Base-by-base conservation (phyloP, 176 grass and related monocot genomes). In the Themeda triandra region DNA sequence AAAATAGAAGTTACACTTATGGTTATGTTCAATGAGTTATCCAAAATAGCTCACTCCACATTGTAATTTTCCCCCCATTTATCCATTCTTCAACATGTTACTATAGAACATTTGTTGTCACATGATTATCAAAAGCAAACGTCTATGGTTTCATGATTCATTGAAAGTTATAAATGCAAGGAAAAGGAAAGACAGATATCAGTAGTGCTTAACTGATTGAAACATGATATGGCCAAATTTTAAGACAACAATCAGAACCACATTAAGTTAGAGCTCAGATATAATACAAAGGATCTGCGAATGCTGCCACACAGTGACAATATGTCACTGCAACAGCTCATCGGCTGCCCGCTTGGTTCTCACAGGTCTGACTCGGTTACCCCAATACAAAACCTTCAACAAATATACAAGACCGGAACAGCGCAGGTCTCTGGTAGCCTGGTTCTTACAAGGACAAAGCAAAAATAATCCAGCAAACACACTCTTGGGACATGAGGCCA, bases 391-490 rank as follows among this genome's bases (percentile, higher is more conserved):
- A 73, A 86, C 73, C 76, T 67, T 67, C 80, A 67, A 83, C 39
- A 83, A 53, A 90, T 83, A 75, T 90, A 87, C 84, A 87, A 32
- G 80, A 80, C n/a, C 13, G 7, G 67, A 83, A 75, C 58, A 79
- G 56, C 35, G 18, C 83, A 49, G 45, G 45, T 83, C 59, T 78
- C 40, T 3, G n/a, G 42, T 72, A 83, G 56, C 74, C 77, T 67
- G 66, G 37, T 90, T 90, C 73, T 73, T 83, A 90, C 80, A 83
- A 78, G 79, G 79, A 65, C 36, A 86, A 83, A 63, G 74, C 46
- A 79, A 90, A 83, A 86, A 68, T 58, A 90, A 79, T 90, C 73
- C 84, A 73, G 74, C 56, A 86, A 73, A 71, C 46, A 74, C 67
- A 67, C n/a, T 66, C 67, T 86, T 44, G 28, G 73, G 79, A 68